Conservation (phyloP, 352 stramenopile species). For the Phytophthora pini region DNA sequence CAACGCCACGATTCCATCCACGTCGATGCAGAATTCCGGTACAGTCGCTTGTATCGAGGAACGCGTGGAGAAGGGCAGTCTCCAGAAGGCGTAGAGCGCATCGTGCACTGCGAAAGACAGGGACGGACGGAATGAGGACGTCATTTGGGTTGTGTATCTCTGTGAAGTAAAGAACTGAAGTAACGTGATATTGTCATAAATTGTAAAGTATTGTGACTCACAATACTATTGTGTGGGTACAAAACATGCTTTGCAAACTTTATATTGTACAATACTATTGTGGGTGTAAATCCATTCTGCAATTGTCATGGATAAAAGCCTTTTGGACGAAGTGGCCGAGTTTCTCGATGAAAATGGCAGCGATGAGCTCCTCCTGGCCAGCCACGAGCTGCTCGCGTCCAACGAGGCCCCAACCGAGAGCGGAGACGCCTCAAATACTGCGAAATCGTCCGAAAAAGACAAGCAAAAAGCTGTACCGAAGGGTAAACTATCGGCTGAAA, state of each 20-base stretch:
- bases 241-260: no score
- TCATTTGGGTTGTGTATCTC: neutral
- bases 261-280: no score
- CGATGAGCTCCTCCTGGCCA: neutral
- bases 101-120: slow-evolving; percentile 54
- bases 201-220: no score
- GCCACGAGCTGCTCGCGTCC: slow-evolving; percentile 12
- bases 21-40: slow-evolving; percentile 18
- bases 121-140: slow-evolving; percentile 37
- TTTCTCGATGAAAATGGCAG: neutral
- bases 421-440: neutral
- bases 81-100: slow-evolving; percentile 61
- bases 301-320: neutral
- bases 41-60: slow-evolving; percentile 22
- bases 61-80: slow-evolving; percentile 25
- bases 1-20: slow-evolving; percentile 28
- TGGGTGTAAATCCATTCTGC: neutral
- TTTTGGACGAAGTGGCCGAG: neutral
- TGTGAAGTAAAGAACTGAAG: slow-evolving; percentile 13
- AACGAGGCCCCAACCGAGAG: neutral
- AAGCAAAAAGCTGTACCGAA: neutral
- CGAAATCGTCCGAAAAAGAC: neutral
- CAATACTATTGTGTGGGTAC: no score
- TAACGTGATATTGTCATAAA: neutral
- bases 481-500: neutral